Evolutionary conservation across 164 flowering plant species (phyloP), one percentile per base, ranked within the genome.

Genomic region (Magnolia sinica): DNA sequence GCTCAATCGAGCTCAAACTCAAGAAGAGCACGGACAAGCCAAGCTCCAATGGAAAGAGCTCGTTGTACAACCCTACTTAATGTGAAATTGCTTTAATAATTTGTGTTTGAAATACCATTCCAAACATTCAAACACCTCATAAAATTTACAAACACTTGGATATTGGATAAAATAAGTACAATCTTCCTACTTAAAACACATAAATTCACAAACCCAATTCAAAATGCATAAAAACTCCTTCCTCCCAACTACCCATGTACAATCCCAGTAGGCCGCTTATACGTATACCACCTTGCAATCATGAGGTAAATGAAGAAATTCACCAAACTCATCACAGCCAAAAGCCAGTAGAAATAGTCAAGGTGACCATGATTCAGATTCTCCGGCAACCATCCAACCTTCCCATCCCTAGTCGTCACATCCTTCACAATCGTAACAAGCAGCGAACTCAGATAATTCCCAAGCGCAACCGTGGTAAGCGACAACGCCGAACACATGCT

Each of bases 401-500:
- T 77, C 9, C 90, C 89, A 74, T 79, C 14, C 66, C 51, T 83
- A 0, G 87, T 84, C 67, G 77, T 81, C 20, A 77, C 59, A 13
- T 72, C 14, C 6, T 83, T 82, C 24, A 86, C 86, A 19, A 88
- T 80, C 6, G 77, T 81, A 1, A 86, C 87, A 7, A 88, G 84
- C 8, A 83, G 68, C 18, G 86, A 37, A 71, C 90, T 85, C 50
- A 86, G 27, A 64, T 88, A 86, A 69, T 78, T 85, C 1, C 90
- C 89, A 3, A 86, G 63, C 2, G 89, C 86, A 37, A 70, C 76
- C 0, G 90, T 85, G 0, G 87, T 79, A 0, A 86, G 86, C 0
- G 87, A 82, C 8, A 88, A 83, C 22, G 88, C 90, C 16, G 86
- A 81, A 69, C 87, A 83, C 73, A 86, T n/a, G 76, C 90, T 88